Evolutionary conservation across 1,284 basidiomycete genomes (phyloP).

Genomic region (Irpex sp.): DNA sequence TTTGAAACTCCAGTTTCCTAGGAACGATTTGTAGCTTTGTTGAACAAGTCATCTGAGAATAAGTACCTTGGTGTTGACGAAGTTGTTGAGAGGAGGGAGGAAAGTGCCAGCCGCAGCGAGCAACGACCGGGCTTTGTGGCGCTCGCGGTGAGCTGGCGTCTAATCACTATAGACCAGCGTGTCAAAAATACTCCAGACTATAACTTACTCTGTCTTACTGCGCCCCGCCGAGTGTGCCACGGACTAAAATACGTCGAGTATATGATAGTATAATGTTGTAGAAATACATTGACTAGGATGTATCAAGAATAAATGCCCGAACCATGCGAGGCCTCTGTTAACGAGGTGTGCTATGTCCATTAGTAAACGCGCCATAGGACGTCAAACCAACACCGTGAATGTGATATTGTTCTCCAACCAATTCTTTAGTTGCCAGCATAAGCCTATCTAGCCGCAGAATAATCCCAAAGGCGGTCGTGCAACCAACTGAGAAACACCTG

Average conservation of each 20-base stretch:
- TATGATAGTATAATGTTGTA: background rate
- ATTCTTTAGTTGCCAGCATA: conserved; percentile 74
- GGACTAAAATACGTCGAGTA: background rate
- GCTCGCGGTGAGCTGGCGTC: background rate
- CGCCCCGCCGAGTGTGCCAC: background rate
- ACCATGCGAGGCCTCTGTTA: background rate
- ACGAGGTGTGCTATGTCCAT: background rate
- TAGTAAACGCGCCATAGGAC: background rate
- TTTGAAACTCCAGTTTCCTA: conserved; percentile 4
- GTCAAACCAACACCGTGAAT: conserved; percentile 58
- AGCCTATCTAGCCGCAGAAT: conserved; percentile 65
- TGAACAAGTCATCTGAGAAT: background rate
- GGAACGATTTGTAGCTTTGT: background rate
- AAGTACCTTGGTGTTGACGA: background rate
- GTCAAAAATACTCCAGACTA: background rate
- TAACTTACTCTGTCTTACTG: background rate
- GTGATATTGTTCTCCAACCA: conserved; percentile 80
- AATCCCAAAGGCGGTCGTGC: conserved; percentile 65
- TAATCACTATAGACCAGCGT: background rate
- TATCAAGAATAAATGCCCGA: background rate
- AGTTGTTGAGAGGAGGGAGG: background rate
- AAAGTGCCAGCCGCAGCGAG: background rate
- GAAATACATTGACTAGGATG: background rate
- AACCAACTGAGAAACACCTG: conserved; percentile 74
- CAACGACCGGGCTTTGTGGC: background rate